Conservation (phyloP, 768 basidiomycete genomes). For the Lentinula sp. region DNA sequence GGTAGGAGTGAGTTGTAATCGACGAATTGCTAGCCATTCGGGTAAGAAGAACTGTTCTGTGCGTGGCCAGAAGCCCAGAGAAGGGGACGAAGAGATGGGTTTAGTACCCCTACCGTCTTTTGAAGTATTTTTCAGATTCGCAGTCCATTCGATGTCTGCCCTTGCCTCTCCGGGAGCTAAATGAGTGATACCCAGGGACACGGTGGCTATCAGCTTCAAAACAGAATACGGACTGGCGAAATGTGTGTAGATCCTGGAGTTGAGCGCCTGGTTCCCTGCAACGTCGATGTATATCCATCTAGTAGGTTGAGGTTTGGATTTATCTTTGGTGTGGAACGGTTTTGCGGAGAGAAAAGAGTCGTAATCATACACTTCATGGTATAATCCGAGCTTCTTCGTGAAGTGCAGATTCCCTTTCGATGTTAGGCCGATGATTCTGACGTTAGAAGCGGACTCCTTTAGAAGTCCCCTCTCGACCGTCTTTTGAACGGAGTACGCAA, state of each 20-base stretch:
- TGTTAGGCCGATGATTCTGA: slow-evolving; percentile 53
- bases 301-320: slow-evolving; percentile 12
- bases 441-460: slow-evolving; percentile 13
- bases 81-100: not conserved
- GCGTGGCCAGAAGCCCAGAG: slow-evolving; percentile 22
- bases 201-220: slow-evolving; percentile 27
- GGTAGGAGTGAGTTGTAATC: slow-evolving; percentile 34
- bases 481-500: slow-evolving; percentile 54
- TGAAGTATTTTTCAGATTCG: slow-evolving; percentile 25
- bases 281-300: slow-evolving; percentile 62
- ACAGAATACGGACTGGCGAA: slow-evolving; percentile 32
- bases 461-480: slow-evolving; percentile 22
- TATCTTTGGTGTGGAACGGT: slow-evolving; percentile 20
- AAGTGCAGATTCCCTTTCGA: slow-evolving; percentile 50
- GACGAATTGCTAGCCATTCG: slow-evolving; percentile 58
- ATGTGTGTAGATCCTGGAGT: slow-evolving; percentile 34
- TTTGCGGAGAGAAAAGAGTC: slow-evolving; percentile 28
- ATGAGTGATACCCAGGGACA: slow-evolving; percentile 54
- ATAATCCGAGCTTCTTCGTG: slow-evolving; percentile 47
- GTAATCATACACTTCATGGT: slow-evolving; percentile 54
- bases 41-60: slow-evolving; percentile 62
- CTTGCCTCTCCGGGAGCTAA: slow-evolving; percentile 38
- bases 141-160: slow-evolving; percentile 28
- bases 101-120: not conserved
- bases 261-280: slow-evolving; percentile 50